phyloP scores from a whole-genome alignment of 371 early-diverging fungal species.

The Paramicrosporidium saccamoebae region DNA sequence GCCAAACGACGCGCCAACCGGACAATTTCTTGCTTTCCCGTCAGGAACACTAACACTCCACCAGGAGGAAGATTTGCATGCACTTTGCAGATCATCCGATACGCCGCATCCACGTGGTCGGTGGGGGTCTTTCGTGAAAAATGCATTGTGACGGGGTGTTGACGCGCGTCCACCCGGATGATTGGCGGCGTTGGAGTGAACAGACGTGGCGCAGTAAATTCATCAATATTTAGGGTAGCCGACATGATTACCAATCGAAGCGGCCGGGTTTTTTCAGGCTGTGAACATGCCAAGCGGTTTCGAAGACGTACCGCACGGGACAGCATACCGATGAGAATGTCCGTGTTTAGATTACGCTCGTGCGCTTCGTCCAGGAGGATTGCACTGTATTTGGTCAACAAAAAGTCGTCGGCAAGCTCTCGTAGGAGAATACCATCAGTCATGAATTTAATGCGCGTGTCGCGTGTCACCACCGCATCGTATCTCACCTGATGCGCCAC shows the following conservation, averaged over 20 bases:
- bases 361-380: constrained; percentile 98
- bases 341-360: constrained; percentile 90
- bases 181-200: constrained; percentile 30
- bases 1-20: too few relatives aligned
- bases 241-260: constrained; percentile 92
- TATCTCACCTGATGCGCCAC: constrained; percentile 64
- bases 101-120: constrained; percentile 19
- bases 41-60: constrained; percentile 63
- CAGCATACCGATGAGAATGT: constrained; percentile 79
- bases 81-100: constrained; percentile 62
- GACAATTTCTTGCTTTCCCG: constrained; percentile 67
- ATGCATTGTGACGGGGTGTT: constrained; percentile 49
- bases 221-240: constrained; percentile 76
- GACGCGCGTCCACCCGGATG: constrained; percentile 71
- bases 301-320: constrained; percentile 37
- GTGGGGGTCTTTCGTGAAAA: constrained; percentile 24
- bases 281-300: constrained; percentile 10
- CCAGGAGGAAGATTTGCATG: constrained; percentile 61
- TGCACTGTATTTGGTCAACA: constrained; percentile 63
- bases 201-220: constrained; percentile 32
- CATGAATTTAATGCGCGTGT: constrained; percentile 83
- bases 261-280: constrained; percentile 12
- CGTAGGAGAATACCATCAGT: constrained; percentile 95
- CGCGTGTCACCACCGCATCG: constrained; percentile 26
- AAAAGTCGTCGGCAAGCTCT: constrained; percentile 55